A percentile compares a stretch with the other conserved stretches of the same genome.
Conservation (phyloP, 2,329 filamentous ascomycete species). For the Phialophora macrospora region DNA sequence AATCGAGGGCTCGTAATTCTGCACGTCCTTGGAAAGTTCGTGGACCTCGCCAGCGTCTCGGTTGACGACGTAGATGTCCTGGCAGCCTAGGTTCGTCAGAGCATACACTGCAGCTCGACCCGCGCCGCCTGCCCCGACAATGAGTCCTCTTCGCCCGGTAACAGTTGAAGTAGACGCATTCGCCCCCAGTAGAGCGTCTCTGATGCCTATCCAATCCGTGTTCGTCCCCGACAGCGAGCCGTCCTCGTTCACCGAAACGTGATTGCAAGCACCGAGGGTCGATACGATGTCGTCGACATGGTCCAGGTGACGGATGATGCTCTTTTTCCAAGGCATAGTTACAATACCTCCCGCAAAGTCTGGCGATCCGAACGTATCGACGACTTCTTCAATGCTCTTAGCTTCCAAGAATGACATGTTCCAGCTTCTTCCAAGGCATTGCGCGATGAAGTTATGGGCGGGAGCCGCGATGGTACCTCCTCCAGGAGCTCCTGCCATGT, state of each 20-base stretch:
- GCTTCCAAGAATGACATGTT: conserved; percentile 42
- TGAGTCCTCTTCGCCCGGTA: conserved; percentile 57
- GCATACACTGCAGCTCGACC: conserved; percentile 76
- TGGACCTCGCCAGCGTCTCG: conserved; percentile 27
- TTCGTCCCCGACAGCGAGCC: conserved; percentile 47
- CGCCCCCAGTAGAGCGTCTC: conserved; percentile 45
- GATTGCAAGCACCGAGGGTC: conserved; percentile 38
- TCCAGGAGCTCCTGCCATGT: conserved; percentile 22
- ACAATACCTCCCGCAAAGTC: conserved; percentile 46
- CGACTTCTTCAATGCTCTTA: conserved; percentile 45
- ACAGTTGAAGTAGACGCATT: conserved; percentile 39
- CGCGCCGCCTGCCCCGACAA: conserved; percentile 70
- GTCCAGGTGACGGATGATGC: conserved; percentile 47
- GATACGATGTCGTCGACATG: conserved; percentile 45
- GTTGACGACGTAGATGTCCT: conserved; percentile 42
- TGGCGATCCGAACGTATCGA: conserved; percentile 41
- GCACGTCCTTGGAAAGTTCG: conserved; percentile 15
- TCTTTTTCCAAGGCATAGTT: conserved; percentile 53
- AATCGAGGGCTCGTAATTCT: conserved; percentile 10
- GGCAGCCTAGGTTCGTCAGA: conserved; percentile 52
- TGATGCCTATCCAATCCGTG: conserved; percentile 52
- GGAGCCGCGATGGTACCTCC: conserved; percentile 48
- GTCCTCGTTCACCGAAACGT: conserved; percentile 24
- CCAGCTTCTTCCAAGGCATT: conserved; percentile 45
- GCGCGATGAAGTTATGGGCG: conserved; percentile 50